These are phyloP conservation scores for Warburgia ugandensis DNA, from an alignment of 164 flowering plant species.

Conservation along the genomic window DNA sequence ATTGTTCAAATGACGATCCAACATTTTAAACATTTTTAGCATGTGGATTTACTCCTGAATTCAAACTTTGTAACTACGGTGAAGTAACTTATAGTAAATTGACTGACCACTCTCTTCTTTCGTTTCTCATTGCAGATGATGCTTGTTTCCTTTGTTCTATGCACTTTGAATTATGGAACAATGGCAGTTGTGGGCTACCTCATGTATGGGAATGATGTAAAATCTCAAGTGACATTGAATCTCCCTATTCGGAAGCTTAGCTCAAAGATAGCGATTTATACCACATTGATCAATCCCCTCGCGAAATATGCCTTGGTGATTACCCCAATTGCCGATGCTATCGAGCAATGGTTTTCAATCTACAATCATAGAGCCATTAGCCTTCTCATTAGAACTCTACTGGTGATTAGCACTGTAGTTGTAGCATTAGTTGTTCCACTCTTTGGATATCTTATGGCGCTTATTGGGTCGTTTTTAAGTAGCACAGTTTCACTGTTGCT, in stretches of 20 bases:
- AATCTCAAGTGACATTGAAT: slow-evolving; percentile 68
- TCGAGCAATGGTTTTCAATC: slow-evolving; percentile 27
- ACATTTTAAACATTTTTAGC: background rate
- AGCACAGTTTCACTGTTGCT: slow-evolving; percentile 32
- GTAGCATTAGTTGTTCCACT: slow-evolving; percentile 47
- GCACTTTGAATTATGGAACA: slow-evolving; percentile 48
- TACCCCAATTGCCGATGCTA: slow-evolving; percentile 47
- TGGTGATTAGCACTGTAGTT: slow-evolving; percentile 36
- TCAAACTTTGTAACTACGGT: background rate
- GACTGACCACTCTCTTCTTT: background rate
- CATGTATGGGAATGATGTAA: slow-evolving; percentile 61
- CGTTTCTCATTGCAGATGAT: slow-evolving; percentile 47
- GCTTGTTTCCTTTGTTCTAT: slow-evolving; percentile 44
- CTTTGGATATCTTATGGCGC: slow-evolving; percentile 43
- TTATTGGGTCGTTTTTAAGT: slow-evolving; percentile 42
- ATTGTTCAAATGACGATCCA: background rate
- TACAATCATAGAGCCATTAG: slow-evolving; percentile 19
- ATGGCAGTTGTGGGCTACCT: slow-evolving; percentile 73
- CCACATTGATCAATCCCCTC: slow-evolving; percentile 58
- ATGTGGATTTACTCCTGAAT: background rate
- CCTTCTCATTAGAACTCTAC: slow-evolving; percentile 33
- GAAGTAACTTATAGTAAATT: background rate
- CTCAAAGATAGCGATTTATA: slow-evolving; percentile 75
- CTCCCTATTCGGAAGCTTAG: slow-evolving; percentile 46
- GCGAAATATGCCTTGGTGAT: slow-evolving; percentile 66